Base-by-base conservation (phyloP, 2,329 filamentous ascomycete species). In the Penicillium aurantiogriseum region DNA sequence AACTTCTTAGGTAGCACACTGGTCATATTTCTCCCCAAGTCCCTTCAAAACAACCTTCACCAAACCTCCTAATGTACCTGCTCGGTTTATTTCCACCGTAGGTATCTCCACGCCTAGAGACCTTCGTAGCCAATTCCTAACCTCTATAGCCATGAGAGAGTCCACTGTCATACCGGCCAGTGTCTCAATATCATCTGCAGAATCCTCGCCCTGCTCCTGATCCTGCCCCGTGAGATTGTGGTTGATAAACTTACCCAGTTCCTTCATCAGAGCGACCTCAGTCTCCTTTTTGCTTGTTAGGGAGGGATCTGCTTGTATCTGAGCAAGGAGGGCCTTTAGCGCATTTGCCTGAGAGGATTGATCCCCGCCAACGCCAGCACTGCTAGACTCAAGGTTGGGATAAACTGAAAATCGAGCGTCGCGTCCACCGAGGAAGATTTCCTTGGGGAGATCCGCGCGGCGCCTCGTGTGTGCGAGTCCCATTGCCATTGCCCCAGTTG, bases 51-150 rank as follows among this genome's bases (percentile, higher is more conserved):
- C 60, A 0, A 63, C 38, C 13, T 58, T 63, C 27, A 56, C 53
- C 47, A 56, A 44, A 0, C 58, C 61, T 5, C 60, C 56, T 3
- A 67, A 52, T 1, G 52, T 67, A 5, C 57, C 64, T 3, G 64
- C 61, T 23, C 61, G 59, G 1, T 61, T 59, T 19, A 88, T 77
- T 85, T 90, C 74, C 86, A 78, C 56, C 87, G 74, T 78, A 83
- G 70, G 60, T 21, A 72, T 58, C 6, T 72, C 68, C 8, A 71
- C 53, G 0, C 56, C 63, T 0, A 68, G 50, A 27, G 59, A 62
- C 0, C 69, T 66, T 4, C 62, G 62, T 36, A 68, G 57, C 64
- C 68, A 71, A 35, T 59, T 69, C 2, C 68, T 64, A 15, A 71
- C 63, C 49, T 72, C 70, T 45, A 72, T 63, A 1, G 68, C 65